A percentile compares a stretch with the other conserved stretches of the same genome.
Evolutionary conservation across 164 flowering plant species (phyloP).

Genomic region (Annona cherimola): DNA sequence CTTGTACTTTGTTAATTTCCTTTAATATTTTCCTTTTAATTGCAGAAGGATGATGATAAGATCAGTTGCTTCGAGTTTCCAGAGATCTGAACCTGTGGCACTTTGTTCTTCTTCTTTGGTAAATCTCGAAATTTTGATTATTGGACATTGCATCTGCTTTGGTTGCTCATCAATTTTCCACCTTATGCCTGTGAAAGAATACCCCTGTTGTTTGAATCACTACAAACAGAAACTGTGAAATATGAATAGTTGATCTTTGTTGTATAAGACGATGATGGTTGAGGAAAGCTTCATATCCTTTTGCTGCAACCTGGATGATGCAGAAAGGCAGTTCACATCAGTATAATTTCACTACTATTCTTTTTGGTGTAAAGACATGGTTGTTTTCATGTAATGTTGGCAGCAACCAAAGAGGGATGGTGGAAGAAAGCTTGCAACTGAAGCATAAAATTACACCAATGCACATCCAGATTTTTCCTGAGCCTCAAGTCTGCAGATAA

Average conservation of each 20-base stretch:
- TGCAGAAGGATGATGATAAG: constrained; percentile 23
- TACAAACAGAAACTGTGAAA: background rate
- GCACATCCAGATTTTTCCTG: background rate
- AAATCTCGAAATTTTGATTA: constrained; percentile 1
- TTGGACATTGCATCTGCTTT: background rate
- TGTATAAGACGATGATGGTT: background rate
- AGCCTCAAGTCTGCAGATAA: too few species aligned
- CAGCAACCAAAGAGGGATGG: background rate
- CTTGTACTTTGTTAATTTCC: background rate
- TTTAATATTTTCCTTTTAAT: background rate
- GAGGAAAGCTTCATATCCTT: background rate
- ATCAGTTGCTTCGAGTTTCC: constrained; percentile 18
- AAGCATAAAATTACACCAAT: background rate
- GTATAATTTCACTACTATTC: background rate
- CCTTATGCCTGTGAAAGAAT: background rate
- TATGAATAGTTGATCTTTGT: background rate
- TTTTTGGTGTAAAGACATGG: background rate
- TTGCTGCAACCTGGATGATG: background rate
- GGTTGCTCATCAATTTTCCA: background rate
- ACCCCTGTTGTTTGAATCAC: background rate
- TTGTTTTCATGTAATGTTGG: background rate
- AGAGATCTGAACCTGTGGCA: constrained; percentile 14
- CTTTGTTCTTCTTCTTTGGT: constrained; percentile 11
- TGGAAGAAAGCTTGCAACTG: background rate
- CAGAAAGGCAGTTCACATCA: background rate